These are phyloP conservation scores for Fraxinus greggii DNA, from an alignment of 305 asterid species.

Conservation along the genomic window DNA sequence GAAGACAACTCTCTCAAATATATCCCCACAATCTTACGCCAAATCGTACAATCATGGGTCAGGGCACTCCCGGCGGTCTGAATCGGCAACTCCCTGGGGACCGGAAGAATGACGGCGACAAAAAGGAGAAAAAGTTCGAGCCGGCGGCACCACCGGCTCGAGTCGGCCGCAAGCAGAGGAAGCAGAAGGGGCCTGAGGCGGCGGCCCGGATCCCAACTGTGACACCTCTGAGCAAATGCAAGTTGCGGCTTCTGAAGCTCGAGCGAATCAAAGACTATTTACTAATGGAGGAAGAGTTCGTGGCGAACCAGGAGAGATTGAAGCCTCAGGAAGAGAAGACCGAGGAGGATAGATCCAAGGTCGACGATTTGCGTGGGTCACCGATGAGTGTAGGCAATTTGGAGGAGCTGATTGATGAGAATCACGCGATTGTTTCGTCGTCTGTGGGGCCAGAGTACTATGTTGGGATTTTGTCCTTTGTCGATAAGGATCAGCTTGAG, in stretches of 20 bases:
- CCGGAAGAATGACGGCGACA: constrained; percentile 71
- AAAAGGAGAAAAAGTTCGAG: constrained; percentile 83
- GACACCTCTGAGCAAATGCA: constrained; percentile 80
- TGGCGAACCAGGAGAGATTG: constrained; percentile 80
- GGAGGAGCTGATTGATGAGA: constrained; percentile 94
- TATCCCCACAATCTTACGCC: constrained; percentile 17
- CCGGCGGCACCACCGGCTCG: constrained; percentile 97
- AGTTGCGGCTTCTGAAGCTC: constrained; percentile 67
- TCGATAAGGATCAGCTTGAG: constrained; percentile 91
- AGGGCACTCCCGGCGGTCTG: constrained; percentile 86
- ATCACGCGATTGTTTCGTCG: constrained; percentile 83
- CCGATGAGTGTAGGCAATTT: constrained; percentile 94
- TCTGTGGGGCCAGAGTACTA: constrained; percentile 95
- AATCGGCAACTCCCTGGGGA: constrained; percentile 76
- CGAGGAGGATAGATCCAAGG: constrained; percentile 90
- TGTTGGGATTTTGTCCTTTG: constrained; percentile 83
- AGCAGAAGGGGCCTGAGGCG: constrained; percentile 87
- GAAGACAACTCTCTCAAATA: constrained; percentile 27
- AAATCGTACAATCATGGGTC: constrained; percentile 56
- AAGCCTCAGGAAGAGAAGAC: constrained; percentile 98
- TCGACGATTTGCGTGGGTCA: constrained; percentile 78
- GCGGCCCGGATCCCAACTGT: constrained; percentile 80
- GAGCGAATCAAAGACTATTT: constrained; percentile 81
- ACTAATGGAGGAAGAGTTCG: constrained; percentile 90
- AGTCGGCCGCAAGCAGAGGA: constrained; percentile 92